These are phyloP conservation scores for Aegilops tauschii DNA, from an alignment of 176 grass and related monocot genomes.

Conservation along the genomic window DNA sequence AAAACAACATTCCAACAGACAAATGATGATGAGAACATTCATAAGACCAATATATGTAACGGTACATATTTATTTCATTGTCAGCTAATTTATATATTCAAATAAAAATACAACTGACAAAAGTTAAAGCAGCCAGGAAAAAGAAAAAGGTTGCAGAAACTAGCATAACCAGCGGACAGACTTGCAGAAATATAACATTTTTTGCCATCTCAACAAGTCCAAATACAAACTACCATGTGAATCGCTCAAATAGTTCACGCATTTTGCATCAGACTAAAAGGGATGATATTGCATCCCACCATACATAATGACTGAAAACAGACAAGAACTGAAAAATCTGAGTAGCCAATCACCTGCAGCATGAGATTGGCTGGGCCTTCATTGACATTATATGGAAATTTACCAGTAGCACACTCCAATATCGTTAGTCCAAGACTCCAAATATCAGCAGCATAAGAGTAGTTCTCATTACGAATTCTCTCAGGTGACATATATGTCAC, in stretches of 20 bases:
- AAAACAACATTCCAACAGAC: slow-evolving; percentile 13
- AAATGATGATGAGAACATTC: not conserved
- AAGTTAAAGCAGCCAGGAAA: not conserved
- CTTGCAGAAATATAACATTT: not conserved
- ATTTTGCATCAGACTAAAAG: not conserved
- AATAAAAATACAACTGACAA: not conserved
- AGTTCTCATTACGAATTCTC: slow-evolving; percentile 92
- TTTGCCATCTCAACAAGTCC: not conserved
- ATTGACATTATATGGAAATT: slow-evolving; percentile 92
- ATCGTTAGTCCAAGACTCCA: slow-evolving; percentile 92
- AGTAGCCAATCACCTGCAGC: slow-evolving; percentile 65
- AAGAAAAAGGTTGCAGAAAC: not conserved
- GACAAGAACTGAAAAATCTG: not conserved
- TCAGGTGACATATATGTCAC: slow-evolving; percentile 99
- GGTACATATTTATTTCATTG: not conserved
- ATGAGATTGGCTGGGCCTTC: slow-evolving; percentile 90
- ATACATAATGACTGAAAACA: not conserved
- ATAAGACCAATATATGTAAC: not conserved
- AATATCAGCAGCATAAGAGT: slow-evolving; percentile 95
- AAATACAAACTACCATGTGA: not conserved
- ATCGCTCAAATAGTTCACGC: not conserved
- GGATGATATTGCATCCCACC: not conserved
- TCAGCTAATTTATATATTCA: not conserved
- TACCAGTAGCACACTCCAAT: slow-evolving; percentile 93
- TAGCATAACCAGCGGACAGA: not conserved